Evolutionary conservation across 2,329 filamentous ascomycete genomes (phyloP), one percentile per base, ranked within the genome.

Genomic region (Lecanicillium sp.): DNA sequence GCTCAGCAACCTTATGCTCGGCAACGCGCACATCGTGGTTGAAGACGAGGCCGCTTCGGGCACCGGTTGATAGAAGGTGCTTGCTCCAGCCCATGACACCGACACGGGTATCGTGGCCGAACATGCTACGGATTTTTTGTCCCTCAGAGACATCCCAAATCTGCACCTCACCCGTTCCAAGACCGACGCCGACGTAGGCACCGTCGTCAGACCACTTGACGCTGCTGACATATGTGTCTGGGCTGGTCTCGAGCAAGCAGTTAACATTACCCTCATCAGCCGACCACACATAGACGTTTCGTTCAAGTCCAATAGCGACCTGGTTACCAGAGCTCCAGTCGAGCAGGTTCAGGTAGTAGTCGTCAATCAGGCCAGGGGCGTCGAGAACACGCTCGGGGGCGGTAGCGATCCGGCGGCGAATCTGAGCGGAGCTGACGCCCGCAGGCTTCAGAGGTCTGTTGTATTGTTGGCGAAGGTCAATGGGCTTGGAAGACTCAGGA

Each of bases 71-170:
- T 44, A 98, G 79, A 50, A 94, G 82, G 71, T 97, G 93, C 80
- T 97, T 97, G 78, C 89, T 95, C 93, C 93, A 98, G 62, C 90
- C 89, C 90, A 97, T 96, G 55, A 95, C 91, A 63, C 90, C 89
- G 54, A 98, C 91, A 48, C 93, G 90, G 32, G 89, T 91, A 62
- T 97, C 91, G 64, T 98, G 93, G 52, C 93, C 93, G 65, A 90
- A 87, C 93, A 98, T 98, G 77, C 90, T 96, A 67, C 93, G 90
- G 51, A 98, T 85, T 79, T 97, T 97, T 62, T 83, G 85, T 53
- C 86, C 83, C 68, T 98, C 93, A 60, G 95, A 87, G 23, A 96
- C 91, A 61, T 97, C 93, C 91, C 93, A 98, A 71, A 98, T 98
- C 73, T 98, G 93, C 30, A 98, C 89, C 68, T 98, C 93, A 51